Evolutionary conservation across 2,329 filamentous ascomycete species (phyloP), one percentile per base, ranked within the genome.

Genomic region (Stromatinia cepivora): DNA sequence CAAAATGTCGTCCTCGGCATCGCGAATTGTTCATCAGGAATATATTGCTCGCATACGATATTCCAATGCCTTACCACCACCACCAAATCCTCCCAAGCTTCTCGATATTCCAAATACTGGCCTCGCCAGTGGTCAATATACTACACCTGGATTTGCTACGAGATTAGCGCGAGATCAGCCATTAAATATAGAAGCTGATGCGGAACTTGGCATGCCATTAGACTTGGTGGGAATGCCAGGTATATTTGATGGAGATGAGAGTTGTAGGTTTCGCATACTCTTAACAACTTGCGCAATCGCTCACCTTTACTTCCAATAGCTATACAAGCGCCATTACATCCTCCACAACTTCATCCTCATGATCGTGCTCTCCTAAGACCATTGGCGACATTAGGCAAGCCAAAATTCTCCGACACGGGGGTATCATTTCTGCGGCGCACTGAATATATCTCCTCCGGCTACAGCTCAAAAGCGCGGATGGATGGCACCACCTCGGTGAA

Each of bases 1-100:
- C 45, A 71, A 57, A 53, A 77, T 78, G 76, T 71, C 76, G 25
- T 78, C 76, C 54, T 77, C 75, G 34, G 73, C 73, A 52, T 73
- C 76, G 28, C 73, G 72, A 65, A 84, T 87, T 77, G 84, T 89
- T 76, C 93, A 97, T 79, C 95, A 99, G 82, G 95, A 99, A 81
- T 98, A 97, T 82, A 97, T 99, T 79, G 94, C 94, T 73, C 91
- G 94, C 76, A 92, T 97, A 78, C 89, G 95, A 81, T 99, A 96
- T 81, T 93, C 93, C 77, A 99, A 99, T 87, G 90, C 93, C 75
- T 89, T 99, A 22, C 95, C 95, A 73, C 94, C 95, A 73, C 95
- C 95, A 67, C 93, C 94, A 68, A 93, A 94, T 78, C 93, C 94
- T 1, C 95, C 95, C 1, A 99, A 99, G 84, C 90, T 99, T 72